Conservation (phyloP, 129 eudicot genomes). For the Chrysanthemum lavandulifolium region DNA sequence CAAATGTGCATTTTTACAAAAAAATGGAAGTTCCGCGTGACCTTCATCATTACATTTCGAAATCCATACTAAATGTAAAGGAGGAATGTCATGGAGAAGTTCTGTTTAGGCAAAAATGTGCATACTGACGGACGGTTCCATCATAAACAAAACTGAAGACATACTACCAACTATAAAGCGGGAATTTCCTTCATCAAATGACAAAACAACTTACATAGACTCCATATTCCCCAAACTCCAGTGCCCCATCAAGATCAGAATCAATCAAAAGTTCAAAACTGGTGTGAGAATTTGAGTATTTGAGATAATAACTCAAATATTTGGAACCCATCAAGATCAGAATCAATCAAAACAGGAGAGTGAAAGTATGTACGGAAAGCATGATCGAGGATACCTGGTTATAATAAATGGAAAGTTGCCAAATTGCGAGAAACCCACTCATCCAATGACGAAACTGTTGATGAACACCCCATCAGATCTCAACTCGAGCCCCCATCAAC, state of each 20-base stretch:
- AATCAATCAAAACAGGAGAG: too few species aligned
- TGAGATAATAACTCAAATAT: too few species aligned
- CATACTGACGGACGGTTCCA: neutral
- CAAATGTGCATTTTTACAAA: neutral
- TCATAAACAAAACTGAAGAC: neutral
- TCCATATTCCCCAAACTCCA: too few species aligned
- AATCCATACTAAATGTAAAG: neutral
- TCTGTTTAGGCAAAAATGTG: neutral
- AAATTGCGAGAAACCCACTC: neutral
- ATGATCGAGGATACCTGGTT: neutral
- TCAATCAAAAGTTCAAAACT: too few species aligned
- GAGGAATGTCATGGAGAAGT: neutral
- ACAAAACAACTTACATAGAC: too few species aligned
- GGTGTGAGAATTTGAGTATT: too few species aligned
- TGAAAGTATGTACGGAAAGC: neutral
- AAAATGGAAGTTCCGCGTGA: neutral
- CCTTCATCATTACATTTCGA: slow-evolving; percentile 4
- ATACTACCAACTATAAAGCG: neutral
- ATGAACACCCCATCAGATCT: neutral
- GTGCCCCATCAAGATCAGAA: too few species aligned
- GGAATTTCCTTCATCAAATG: too few species aligned
- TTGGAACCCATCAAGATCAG: too few species aligned
- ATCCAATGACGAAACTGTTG: neutral
- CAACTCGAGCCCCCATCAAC: neutral
- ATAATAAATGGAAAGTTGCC: neutral